Evolutionary conservation across 2,329 filamentous ascomycete species (phyloP), one percentile per base, ranked within the genome.

Genomic region (Trichoderma sp.): DNA sequence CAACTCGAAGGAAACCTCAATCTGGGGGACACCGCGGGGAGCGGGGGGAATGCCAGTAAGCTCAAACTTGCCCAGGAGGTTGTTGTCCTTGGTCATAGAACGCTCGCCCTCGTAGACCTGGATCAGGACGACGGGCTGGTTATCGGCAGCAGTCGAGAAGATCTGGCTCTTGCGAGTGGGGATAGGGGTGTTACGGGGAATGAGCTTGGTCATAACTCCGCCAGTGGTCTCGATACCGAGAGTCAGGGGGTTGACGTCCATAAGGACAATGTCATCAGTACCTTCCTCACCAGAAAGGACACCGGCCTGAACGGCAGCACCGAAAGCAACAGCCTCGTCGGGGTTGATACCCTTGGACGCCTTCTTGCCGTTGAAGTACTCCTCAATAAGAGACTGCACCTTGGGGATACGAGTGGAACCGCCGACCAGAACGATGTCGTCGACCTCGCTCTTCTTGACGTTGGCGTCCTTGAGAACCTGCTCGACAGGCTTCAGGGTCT

Each of bases 311-410:
- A 98, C 93, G 72, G 95, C 94, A 69, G 95, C 95, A 82, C 95
- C 95, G 78, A 93, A 98, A 76, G 95, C 95, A 72, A 98, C 95
- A 82, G 95, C 95, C 85, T 98, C 95, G 77, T 99, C 95, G 73
- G 95, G 95, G 88, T 98, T 98, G 79, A 99, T 97, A 82, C 93
- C 92, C 92, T 98, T 98, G 87, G 90, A 93, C 73, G 93, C 93
- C 86, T 95, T 93, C 91, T 98, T 98, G 80, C 93, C 90, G 73
- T 77, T 83, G 79, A 98, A 98, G 87, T 87, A 98, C 81, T 98
- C 93, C 85, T 98, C 93, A 71, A 98, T 91, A 77, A 98, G 89
- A 73, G 87, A 79, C 83, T 96, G 90, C 71, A 98, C 93, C 90
- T 97, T 98, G 79, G 95, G 94, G 73, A 99, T 98, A 91, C 95